Evolutionary conservation across 805 yeast species (phyloP).

Genomic region (Candida xiaguanensis): DNA sequence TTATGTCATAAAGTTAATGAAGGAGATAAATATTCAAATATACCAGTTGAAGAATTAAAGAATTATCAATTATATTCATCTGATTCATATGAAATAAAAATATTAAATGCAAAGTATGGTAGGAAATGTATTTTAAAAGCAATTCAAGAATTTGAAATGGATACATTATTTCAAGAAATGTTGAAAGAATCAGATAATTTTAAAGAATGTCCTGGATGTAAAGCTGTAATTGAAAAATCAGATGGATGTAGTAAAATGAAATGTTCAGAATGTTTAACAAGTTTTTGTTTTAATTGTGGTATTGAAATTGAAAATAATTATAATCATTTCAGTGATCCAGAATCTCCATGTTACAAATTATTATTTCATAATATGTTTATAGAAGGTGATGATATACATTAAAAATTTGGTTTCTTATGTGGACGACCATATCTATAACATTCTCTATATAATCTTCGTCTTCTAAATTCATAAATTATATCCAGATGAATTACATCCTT

Average conservation of each 20-base stretch:
- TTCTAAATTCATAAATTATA: slow-evolving; percentile 45
- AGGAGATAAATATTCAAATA: slow-evolving; percentile 22
- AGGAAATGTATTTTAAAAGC: slow-evolving; percentile 37
- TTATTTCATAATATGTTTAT: slow-evolving; percentile 51
- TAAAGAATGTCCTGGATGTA: slow-evolving; percentile 53
- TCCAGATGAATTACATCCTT: slow-evolving; percentile 22
- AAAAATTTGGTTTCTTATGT: slow-evolving; percentile 9
- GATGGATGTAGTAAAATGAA: slow-evolving; percentile 68
- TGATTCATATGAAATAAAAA: slow-evolving; percentile 29
- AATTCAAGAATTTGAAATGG: slow-evolving; percentile 45
- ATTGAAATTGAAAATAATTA: slow-evolving; percentile 28
- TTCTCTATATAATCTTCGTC: slow-evolving; percentile 54
- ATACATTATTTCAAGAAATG: slow-evolving; percentile 42
- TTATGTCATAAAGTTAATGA: slow-evolving; percentile 31
- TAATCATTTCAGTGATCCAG: slow-evolving; percentile 44
- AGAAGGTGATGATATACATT: neutral
- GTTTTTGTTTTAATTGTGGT: slow-evolving; percentile 58
- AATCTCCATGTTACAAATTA: slow-evolving; percentile 43
- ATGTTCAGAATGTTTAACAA: slow-evolving; percentile 45
- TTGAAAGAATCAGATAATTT: slow-evolving; percentile 39
- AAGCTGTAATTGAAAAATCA: slow-evolving; percentile 44
- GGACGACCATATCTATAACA: slow-evolving; percentile 43
- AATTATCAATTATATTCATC: slow-evolving; percentile 28
- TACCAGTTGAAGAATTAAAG: slow-evolving; percentile 30
- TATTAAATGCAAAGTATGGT: slow-evolving; percentile 44